Percentiles rank a stretch among this genome's conserved stretches.
Conservation (phyloP, 2,329 filamentous ascomycete species). For the Aspergillus fischeri region DNA sequence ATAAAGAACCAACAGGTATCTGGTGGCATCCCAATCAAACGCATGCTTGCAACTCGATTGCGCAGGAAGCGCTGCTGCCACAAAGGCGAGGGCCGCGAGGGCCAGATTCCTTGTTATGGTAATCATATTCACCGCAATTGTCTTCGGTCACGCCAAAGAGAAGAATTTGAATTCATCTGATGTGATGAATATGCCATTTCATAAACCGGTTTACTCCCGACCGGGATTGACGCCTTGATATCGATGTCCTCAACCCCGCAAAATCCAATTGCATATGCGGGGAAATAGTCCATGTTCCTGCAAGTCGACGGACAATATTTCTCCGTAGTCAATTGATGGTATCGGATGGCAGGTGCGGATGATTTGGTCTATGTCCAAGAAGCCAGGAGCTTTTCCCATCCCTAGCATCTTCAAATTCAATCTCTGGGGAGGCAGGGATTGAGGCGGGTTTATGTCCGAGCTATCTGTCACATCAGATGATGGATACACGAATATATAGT, state of each 20-base stretch:
- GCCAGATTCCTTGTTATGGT: not conserved
- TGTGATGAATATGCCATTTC: not conserved
- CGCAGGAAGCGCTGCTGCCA: not conserved
- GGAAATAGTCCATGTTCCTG: not conserved
- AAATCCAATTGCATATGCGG: not conserved
- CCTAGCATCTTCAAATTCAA: not conserved
- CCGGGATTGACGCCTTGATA: not conserved
- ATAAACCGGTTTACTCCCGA: not conserved
- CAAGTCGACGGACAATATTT: not conserved
- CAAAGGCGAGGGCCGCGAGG: conserved; percentile 1
- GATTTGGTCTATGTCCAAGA: not conserved
- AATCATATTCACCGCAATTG: not conserved
- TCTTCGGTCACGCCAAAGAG: not conserved
- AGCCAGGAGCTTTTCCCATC: not conserved
- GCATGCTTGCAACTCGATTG: not conserved
- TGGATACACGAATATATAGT: not conserved
- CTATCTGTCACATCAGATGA: not conserved
- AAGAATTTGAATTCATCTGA: not conserved
- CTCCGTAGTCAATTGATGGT: not conserved
- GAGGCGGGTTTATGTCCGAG: not conserved
- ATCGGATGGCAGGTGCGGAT: not conserved
- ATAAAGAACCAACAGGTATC: conserved; percentile 13
- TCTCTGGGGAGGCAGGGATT: not conserved
- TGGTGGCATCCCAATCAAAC: conserved; percentile 14
- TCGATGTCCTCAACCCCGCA: not conserved